phyloP scores from a whole-genome alignment of 2,329 filamentous ascomycete genomes.

The Emmonsiellopsis sp. region DNA sequence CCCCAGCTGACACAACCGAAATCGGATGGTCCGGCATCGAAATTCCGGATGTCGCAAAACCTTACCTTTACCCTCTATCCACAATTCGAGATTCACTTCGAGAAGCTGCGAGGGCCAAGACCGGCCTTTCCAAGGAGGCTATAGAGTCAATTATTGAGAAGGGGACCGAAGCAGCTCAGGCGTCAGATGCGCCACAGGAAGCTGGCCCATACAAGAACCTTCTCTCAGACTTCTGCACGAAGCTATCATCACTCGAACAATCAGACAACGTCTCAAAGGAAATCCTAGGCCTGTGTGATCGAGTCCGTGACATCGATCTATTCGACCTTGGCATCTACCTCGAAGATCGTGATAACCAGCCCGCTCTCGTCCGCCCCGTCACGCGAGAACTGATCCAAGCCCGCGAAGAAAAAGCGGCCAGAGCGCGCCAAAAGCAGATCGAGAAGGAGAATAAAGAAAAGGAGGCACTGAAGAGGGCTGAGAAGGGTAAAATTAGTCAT shows the following conservation, averaged over 20 bases:
- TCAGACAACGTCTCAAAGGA: slow-evolving; percentile 55
- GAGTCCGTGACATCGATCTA: slow-evolving; percentile 70
- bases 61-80: slow-evolving; percentile 53
- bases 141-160: slow-evolving; percentile 32
- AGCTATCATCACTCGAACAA: slow-evolving; percentile 28
- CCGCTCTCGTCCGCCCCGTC: slow-evolving; percentile 63
- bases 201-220: slow-evolving; percentile 41
- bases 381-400: slow-evolving; percentile 48
- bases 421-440: slow-evolving; percentile 39
- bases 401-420: slow-evolving; percentile 40
- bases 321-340: slow-evolving; percentile 79
- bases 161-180: slow-evolving; percentile 7
- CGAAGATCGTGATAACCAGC: slow-evolving; percentile 64
- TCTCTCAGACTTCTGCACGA: slow-evolving; percentile 33
- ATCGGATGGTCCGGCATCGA: slow-evolving; percentile 60
- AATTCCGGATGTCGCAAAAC: slow-evolving; percentile 50
- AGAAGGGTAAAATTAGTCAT: slow-evolving; percentile 50
- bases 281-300: slow-evolving; percentile 68
- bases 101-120: slow-evolving; percentile 44
- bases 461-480: slow-evolving; percentile 43
- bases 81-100: slow-evolving; percentile 50
- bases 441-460: slow-evolving; percentile 52
- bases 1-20: slow-evolving; percentile 25
- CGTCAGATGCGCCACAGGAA: slow-evolving; percentile 13
- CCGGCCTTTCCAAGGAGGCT: slow-evolving; percentile 30